Conservation (phyloP, 495 filamentous ascomycete species). For the Saxispiralis lemnorum region DNA sequence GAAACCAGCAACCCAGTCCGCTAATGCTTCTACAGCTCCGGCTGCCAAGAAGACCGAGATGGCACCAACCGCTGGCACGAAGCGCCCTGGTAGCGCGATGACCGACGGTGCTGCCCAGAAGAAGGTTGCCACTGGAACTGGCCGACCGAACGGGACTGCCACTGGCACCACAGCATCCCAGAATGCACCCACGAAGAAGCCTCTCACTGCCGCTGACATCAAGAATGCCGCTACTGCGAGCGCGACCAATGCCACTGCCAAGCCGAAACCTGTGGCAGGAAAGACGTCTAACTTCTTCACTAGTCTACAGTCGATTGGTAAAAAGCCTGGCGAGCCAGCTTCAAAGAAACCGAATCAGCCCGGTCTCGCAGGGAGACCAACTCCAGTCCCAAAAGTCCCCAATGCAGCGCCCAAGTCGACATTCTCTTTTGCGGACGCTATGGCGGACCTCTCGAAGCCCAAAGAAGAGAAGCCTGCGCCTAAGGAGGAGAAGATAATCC, state of each 20-base stretch:
- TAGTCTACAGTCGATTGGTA: slow-evolving; percentile 40
- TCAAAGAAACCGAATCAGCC: slow-evolving; percentile 24
- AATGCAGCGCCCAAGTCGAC: slow-evolving; percentile 22
- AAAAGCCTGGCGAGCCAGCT: slow-evolving; percentile 41
- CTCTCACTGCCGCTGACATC: slow-evolving; percentile 1
- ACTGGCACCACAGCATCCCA: too few relatives aligned
- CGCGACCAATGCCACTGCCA: slow-evolving; percentile 15
- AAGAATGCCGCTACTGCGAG: slow-evolving; percentile 17
- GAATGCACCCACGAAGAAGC: slow-evolving; percentile 6
- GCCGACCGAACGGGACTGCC: slow-evolving; percentile 26
- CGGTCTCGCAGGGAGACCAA: slow-evolving; percentile 20
- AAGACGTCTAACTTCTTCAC: slow-evolving; percentile 44
- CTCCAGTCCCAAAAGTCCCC: slow-evolving; percentile 23
- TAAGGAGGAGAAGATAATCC: slow-evolving; percentile 30
- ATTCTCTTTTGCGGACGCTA: slow-evolving; percentile 29
- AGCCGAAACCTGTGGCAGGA: slow-evolving; percentile 32
- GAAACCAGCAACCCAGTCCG: slow-evolving; percentile 29
- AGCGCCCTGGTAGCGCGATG: slow-evolving; percentile 23
- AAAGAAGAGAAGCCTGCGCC: slow-evolving; percentile 39
- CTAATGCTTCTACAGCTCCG: slow-evolving; percentile 14
- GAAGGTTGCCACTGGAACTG: slow-evolving; percentile 22
- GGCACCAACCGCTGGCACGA: slow-evolving; percentile 27
- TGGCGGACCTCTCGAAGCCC: slow-evolving; percentile 50
- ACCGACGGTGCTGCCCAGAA: slow-evolving; percentile 28
- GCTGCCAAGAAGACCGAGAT: slow-evolving; percentile 18